Evolutionary conservation across 2,329 filamentous ascomycete genomes (phyloP), one percentile per base, ranked within the genome.

Genomic region (Calonectria pauciramosa): DNA sequence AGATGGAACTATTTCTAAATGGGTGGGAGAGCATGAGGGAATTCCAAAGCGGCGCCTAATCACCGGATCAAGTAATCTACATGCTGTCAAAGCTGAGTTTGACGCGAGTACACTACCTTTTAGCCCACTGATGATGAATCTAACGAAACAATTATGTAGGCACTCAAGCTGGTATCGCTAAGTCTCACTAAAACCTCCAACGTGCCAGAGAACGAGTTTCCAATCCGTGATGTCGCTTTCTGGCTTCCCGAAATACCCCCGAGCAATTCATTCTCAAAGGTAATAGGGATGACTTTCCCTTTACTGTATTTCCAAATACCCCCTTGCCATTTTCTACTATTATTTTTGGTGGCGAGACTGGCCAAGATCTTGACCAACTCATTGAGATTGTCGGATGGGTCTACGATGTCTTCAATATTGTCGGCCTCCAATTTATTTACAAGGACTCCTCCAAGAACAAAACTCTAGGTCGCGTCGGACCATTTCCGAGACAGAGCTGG

Each of bases 201-300:
- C 20, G 8, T 10, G 7, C 20, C 41, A 47, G 41, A 47, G 6
- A 20, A n/a, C n/a, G 41, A n/a, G 18, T 10, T n/a, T 18, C 8
- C 18, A n/a, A n/a, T 47, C 3, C 41, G 41, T 9, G 52, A 71
- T 5, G 47, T 26, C 41, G n/a, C 41, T 18, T n/a, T 71, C 23
- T 74, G 72, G 72, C 38, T 32, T 11, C 70, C 64, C 13, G 68
- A 68, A 5, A 71, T 74, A 10, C 72, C 72, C 3, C 68, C 51
- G 32, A 63, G 10, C 30, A 67, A 9, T 13, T 71, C 9, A 36
- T 23, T 26, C 13, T 74, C 34, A 54, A 68, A 8, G 72, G 69
- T 16, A 74, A 30, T 6, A 44, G 56, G 1, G 69, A 72, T 13
- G 44, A 68, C 3, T 71, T 68, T 32, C 44, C 54, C 6, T 26